A percentile compares a stretch with the other conserved stretches of the same genome.
Conservation (phyloP, 805 yeast species). For the Sugiyamaella qingdaonensis region DNA sequence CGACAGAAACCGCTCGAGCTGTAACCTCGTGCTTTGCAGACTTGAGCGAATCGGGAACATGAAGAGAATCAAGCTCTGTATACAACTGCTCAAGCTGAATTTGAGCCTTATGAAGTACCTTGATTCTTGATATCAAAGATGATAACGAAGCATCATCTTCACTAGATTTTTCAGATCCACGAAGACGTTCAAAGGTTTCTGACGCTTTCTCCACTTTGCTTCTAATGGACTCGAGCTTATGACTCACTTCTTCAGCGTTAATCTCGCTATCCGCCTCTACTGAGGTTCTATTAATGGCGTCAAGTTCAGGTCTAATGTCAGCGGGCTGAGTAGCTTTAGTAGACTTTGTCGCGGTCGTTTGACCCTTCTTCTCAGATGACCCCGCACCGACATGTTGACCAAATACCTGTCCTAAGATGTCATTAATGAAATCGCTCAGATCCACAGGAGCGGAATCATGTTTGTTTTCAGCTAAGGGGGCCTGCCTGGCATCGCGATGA, state of each 20-base stretch:
- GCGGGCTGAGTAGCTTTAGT: neutral
- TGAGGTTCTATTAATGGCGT: neutral
- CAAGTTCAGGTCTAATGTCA: neutral
- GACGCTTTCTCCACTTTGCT: slow-evolving; percentile 14
- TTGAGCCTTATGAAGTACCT: slow-evolving; percentile 27
- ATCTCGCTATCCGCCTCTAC: slow-evolving; percentile 3
- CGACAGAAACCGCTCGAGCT: slow-evolving; percentile 17
- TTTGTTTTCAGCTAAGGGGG: neutral
- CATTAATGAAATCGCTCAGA: slow-evolving; percentile 9
- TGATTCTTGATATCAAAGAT: slow-evolving; percentile 22
- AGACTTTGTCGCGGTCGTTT: neutral
- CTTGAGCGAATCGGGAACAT: slow-evolving; percentile 10
- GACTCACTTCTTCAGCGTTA: neutral
- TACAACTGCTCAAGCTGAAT: slow-evolving; percentile 24
- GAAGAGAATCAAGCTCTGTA: slow-evolving; percentile 21
- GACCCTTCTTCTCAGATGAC: neutral
- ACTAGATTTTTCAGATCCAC: slow-evolving; percentile 8
- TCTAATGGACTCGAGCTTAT: slow-evolving; percentile 11
- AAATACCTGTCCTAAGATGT: neutral
- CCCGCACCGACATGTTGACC: neutral
- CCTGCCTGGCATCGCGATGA: neutral
- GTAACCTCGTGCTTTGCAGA: slow-evolving; percentile 22
- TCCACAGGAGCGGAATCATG: slow-evolving; percentile 1
- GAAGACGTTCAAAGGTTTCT: slow-evolving; percentile 22
- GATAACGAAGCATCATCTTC: slow-evolving; percentile 4